Conservation (phyloP, 73 alveolate genomes). For the Urostyla sp. region DNA sequence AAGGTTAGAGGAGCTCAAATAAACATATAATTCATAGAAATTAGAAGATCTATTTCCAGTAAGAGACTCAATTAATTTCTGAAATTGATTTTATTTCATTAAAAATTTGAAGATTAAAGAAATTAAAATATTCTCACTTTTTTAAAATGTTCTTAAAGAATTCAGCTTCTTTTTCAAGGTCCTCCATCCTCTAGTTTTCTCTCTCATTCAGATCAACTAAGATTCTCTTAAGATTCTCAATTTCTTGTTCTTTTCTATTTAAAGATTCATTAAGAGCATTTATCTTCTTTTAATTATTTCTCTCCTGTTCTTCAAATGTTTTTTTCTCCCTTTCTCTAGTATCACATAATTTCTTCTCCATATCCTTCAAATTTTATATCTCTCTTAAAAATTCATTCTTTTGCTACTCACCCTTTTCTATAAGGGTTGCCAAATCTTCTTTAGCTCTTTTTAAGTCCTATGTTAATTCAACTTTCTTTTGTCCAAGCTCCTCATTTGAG, state of each 20-base stretch:
- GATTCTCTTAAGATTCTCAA: constrained; percentile 40
- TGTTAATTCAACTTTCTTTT: constrained; percentile 50
- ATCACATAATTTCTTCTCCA: constrained; percentile 61
- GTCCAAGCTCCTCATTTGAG: constrained; percentile 57
- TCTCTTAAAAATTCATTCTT: constrained; percentile 61
- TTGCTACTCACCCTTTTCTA: constrained; percentile 66
- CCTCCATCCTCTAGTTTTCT: constrained; percentile 71
- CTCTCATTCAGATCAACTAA: constrained; percentile 56
- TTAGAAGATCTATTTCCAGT: neutral
- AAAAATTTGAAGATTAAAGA: constrained; percentile 11
- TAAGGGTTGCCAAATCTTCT: constrained; percentile 67
- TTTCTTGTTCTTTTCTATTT: constrained; percentile 59
- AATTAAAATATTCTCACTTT: constrained; percentile 14
- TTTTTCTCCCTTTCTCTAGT: constrained; percentile 57
- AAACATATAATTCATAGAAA: no score
- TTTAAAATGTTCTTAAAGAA: constrained; percentile 62
- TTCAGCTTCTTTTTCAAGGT: constrained; percentile 65
- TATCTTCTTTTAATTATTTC: constrained; percentile 43
- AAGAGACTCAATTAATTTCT: constrained; percentile 13
- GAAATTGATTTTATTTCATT: neutral
- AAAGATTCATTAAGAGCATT: constrained; percentile 54
- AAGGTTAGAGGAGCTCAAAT: no score
- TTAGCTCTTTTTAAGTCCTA: constrained; percentile 67
- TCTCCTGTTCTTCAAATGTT: constrained; percentile 39
- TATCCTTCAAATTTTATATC: constrained; percentile 49